These are phyloP conservation scores for Plenodomus lindquistii DNA, from an alignment of 2,329 filamentous ascomycete genomes.

Conservation along the genomic window DNA sequence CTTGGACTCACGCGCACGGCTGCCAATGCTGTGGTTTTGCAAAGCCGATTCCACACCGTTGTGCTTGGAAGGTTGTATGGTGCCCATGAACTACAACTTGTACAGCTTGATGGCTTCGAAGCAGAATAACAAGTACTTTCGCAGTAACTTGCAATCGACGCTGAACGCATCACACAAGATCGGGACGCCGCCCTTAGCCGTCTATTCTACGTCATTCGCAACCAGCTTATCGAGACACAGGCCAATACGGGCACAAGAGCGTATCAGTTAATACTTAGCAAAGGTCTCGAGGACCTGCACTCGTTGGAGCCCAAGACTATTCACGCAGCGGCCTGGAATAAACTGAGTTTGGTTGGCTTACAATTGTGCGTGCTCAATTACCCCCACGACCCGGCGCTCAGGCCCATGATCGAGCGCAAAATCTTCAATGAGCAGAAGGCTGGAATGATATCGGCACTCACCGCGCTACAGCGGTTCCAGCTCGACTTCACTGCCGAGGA, in stretches of 20 bases:
- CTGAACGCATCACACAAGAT: slow-evolving; percentile 38
- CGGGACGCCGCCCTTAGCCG: slow-evolving; percentile 31
- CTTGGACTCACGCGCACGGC: slow-evolving; percentile 26
- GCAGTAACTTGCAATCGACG: slow-evolving; percentile 40
- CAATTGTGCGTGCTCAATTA: slow-evolving; percentile 84
- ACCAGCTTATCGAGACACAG: slow-evolving; percentile 28
- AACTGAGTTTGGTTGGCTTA: slow-evolving; percentile 74
- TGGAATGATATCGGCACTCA: slow-evolving; percentile 60
- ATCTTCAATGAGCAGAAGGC: slow-evolving; percentile 61
- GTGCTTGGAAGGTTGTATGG: slow-evolving; percentile 31
- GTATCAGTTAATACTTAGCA: slow-evolving; percentile 42
- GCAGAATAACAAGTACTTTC: slow-evolving; percentile 46
- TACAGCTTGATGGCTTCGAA: slow-evolving; percentile 47
- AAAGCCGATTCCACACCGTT: slow-evolving; percentile 33
- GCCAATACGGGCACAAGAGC: slow-evolving; percentile 6
- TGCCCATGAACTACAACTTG: slow-evolving; percentile 44
- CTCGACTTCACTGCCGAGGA: slow-evolving; percentile 67
- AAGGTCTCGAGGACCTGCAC: slow-evolving; percentile 18
- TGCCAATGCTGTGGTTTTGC: slow-evolving; percentile 28
- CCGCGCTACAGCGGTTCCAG: slow-evolving; percentile 69
- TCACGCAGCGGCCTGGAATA: slow-evolving; percentile 66
- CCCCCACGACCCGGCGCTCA: slow-evolving; percentile 77
- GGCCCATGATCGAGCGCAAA: slow-evolving; percentile 64
- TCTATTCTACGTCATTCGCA: slow-evolving; percentile 29
- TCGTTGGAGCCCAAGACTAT: not conserved